These are phyloP conservation scores for Phylloporus rhodoxanthus DNA, from an alignment of 768 basidiomycete genomes.

Conservation along the genomic window DNA sequence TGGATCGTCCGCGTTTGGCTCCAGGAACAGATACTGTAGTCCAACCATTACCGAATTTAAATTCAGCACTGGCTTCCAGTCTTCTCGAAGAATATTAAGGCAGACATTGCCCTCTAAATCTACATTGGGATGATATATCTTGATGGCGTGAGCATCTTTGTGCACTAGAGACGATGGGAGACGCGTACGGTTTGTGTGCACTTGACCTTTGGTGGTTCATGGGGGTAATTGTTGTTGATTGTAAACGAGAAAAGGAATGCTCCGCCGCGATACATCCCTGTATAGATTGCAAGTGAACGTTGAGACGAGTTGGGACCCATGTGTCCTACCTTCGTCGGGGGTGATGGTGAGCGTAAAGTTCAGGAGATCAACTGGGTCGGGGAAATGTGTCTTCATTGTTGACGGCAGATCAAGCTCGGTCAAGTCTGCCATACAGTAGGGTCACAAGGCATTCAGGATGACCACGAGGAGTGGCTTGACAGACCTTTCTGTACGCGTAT, in stretches of 20 bases:
- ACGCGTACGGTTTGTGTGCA: constrained; percentile 82
- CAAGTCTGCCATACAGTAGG: constrained; percentile 52
- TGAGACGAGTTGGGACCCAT: background rate
- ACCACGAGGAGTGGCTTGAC: background rate
- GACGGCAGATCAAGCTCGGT: constrained; percentile 94
- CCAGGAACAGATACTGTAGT: constrained; percentile 94
- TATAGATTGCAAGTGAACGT: constrained; percentile 1
- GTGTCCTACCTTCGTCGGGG: constrained; percentile 83
- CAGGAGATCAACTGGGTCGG: constrained; percentile 89
- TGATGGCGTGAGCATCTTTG: constrained; percentile 3
- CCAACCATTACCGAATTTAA: constrained; percentile 98
- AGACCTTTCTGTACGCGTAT: constrained; percentile 99
- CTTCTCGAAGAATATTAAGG: constrained; percentile 95
- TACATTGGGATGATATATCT: constrained; percentile 99
- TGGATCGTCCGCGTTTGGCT: constrained; percentile 98
- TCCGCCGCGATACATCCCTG: constrained; percentile 98
- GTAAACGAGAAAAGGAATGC: constrained; percentile 89
- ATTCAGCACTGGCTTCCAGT: constrained; percentile 99
- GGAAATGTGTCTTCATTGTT: constrained; percentile 94
- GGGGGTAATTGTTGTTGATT: constrained; percentile 98
- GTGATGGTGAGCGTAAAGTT: constrained; percentile 94
- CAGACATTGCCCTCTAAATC: constrained; percentile 98
- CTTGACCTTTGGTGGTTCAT: constrained; percentile 98
- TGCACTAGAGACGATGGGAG: background rate
- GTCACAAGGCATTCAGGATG: constrained; percentile 3